Percentiles rank a stretch among this genome's conserved stretches.
Conservation (phyloP, 169 alveolate species). For the Neospora caninum region DNA sequence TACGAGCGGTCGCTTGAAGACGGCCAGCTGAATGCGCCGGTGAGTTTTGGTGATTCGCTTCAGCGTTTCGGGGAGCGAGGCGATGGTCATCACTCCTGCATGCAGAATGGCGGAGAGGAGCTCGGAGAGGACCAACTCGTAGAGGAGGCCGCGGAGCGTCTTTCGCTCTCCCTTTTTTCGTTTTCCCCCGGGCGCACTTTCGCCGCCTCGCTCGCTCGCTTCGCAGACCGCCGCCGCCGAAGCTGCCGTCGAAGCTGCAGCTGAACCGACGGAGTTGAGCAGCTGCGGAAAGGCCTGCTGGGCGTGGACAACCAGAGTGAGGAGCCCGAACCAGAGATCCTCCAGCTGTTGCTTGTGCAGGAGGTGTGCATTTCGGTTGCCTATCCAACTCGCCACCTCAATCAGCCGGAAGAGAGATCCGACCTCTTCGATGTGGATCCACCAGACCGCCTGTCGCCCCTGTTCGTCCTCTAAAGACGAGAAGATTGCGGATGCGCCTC, state of each 20-base stretch:
- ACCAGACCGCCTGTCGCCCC: conserved; percentile 3
- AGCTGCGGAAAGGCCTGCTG: conserved; percentile 32
- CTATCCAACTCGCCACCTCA: neutral
- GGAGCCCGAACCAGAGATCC: conserved; percentile 40
- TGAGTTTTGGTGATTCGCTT: conserved; percentile 34
- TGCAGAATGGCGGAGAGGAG: conserved; percentile 11
- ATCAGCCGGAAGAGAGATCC: neutral
- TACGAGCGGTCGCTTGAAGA: conserved; percentile 24
- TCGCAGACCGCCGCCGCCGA: neutral
- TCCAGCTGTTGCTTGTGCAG: conserved; percentile 32
- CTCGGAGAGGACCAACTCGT: conserved; percentile 22
- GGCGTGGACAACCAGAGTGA: conserved; percentile 26
- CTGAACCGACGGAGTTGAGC: neutral
- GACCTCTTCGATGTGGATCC: neutral
- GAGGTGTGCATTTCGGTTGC: neutral
- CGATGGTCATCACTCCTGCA: neutral
- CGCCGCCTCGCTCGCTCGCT: neutral
- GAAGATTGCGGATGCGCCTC: neutral
- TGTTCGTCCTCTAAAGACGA: neutral
- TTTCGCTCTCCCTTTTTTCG: neutral
- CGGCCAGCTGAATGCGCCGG: neutral
- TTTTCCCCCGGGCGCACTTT: neutral
- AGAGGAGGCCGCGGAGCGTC: conserved; percentile 27
- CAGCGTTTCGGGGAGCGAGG: conserved; percentile 16
- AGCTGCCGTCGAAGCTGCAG: neutral